Base-by-base conservation (phyloP, 306 rosid species). In the Lupinus albus region DNA sequence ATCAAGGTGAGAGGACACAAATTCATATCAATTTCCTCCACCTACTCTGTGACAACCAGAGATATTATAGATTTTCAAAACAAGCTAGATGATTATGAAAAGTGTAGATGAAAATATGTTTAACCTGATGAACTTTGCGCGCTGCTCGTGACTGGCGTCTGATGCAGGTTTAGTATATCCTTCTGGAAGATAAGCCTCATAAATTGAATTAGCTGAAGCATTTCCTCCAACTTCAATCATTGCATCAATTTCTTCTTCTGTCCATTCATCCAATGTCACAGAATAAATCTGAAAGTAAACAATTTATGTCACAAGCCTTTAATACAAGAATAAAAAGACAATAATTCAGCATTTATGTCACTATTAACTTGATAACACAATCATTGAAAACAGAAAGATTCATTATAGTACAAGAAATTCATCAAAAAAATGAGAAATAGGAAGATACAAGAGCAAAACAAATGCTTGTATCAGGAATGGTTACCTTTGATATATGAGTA, bases 161-260 rank as follows among this genome's bases (percentile, higher is more conserved):
- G 91, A 89, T 72, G 84, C 82, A 52, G 99, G 99, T 73, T 90
- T 93, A 52, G 77, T 51, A 72, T 15, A 70, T 73, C 91, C 99
- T 46, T 85, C 85, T 0, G 99, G 96, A 72, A 93, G 41, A 73
- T 71, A 84, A 73, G 97, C 97, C 79, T 93, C 99, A 69, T 93
- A 93, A 67, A 93, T 90, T 16, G 96, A 61, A 81, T 93, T 93
- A 10, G 96, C 99, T 11, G 94, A 85, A 74, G 87, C 65, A 76
- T 93, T 93, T 75, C 99, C 99, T 56, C 99, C 99, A 55, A 93
- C 91, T 81, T 93, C 97, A 47, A 86, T 16, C 97, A 93, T 90
- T 30, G 88, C 77, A 69, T 90, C 90, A 71, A 90, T 79, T 76
- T 90, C 99, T 28, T 89, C 99, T 52, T 61, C 79, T 51, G 94